Conservation (phyloP, 2,329 filamentous ascomycete genomes). For the Colletotrichum lentis region DNA sequence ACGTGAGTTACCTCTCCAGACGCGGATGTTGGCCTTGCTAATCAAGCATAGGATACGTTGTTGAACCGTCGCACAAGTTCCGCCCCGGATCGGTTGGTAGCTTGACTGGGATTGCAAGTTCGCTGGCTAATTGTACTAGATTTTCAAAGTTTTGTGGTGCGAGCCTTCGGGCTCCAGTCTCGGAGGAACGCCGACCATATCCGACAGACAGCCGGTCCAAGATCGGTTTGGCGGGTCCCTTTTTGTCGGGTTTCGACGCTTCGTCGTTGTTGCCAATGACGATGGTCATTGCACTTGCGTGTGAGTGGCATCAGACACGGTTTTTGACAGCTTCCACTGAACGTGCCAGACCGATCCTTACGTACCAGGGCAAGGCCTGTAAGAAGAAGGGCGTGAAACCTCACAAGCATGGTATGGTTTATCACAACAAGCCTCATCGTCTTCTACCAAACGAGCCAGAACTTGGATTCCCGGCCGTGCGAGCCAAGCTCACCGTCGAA, state of each 20-base stretch:
- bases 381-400: slow-evolving; percentile 62
- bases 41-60: slow-evolving; percentile 49
- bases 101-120: neutral
- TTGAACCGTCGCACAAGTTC: slow-evolving; percentile 52
- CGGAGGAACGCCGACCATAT: slow-evolving; percentile 46
- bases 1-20: slow-evolving; percentile 44
- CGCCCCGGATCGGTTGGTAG: slow-evolving; percentile 52
- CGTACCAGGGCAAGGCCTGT: slow-evolving; percentile 62
- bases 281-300: slow-evolving; percentile 64
- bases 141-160: slow-evolving; percentile 65
- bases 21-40: neutral
- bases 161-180: slow-evolving; percentile 56
- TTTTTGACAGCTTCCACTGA: slow-evolving; percentile 9
- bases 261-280: slow-evolving; percentile 62
- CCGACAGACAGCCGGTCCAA: slow-evolving; percentile 47
- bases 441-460: slow-evolving; percentile 52
- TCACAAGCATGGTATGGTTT: slow-evolving; percentile 62
- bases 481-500: slow-evolving; percentile 52
- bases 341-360: slow-evolving; percentile 59
- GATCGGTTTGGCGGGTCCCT: slow-evolving; percentile 51
- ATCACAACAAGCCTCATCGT: slow-evolving; percentile 46
- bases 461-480: slow-evolving; percentile 59
- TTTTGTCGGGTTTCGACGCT: slow-evolving; percentile 61
- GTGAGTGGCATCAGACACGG: slow-evolving; percentile 49
- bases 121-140: slow-evolving; percentile 45